A percentile compares a stretch with the other conserved stretches of the same genome.
Conservation (phyloP, 2,329 filamentous ascomycete species). For the Rhynchosporium secalis region DNA sequence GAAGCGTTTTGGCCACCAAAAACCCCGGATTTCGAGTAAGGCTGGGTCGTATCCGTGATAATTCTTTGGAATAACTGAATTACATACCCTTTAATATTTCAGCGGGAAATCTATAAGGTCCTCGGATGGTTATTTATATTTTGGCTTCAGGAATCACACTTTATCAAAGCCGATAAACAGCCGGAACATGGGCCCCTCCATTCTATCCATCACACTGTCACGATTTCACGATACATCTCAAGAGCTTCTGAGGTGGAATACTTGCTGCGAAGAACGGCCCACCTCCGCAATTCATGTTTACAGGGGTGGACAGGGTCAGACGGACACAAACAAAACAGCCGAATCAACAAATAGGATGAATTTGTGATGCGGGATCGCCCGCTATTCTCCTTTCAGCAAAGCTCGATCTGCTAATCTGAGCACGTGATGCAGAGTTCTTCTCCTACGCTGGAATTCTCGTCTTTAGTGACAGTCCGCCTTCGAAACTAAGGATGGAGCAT, state of each 20-base stretch:
- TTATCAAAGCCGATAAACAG: background rate
- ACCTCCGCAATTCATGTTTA: background rate
- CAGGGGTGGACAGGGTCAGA: background rate
- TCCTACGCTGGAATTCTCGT: constrained; percentile 8
- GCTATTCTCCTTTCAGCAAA: background rate
- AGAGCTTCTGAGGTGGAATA: background rate
- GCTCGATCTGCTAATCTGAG: background rate
- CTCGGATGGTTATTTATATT: background rate
- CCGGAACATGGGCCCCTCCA: background rate
- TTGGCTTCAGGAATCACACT: background rate
- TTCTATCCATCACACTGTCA: background rate
- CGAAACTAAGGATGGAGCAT: background rate
- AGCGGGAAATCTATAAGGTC: background rate
- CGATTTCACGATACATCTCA: background rate
- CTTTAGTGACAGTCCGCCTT: background rate
- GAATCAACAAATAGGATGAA: constrained; percentile 12
- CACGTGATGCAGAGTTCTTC: background rate
- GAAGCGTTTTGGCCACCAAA: constrained; percentile 3
- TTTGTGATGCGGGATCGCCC: background rate
- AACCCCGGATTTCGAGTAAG: background rate
- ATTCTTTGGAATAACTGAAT: background rate
- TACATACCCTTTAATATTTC: background rate
- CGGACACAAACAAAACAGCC: background rate
- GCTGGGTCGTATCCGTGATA: background rate
- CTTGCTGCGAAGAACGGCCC: background rate